Evolutionary conservation across 2,329 filamentous ascomycete species (phyloP), one percentile per base, ranked within the genome.

Genomic region (Tolypocladium sp.): DNA sequence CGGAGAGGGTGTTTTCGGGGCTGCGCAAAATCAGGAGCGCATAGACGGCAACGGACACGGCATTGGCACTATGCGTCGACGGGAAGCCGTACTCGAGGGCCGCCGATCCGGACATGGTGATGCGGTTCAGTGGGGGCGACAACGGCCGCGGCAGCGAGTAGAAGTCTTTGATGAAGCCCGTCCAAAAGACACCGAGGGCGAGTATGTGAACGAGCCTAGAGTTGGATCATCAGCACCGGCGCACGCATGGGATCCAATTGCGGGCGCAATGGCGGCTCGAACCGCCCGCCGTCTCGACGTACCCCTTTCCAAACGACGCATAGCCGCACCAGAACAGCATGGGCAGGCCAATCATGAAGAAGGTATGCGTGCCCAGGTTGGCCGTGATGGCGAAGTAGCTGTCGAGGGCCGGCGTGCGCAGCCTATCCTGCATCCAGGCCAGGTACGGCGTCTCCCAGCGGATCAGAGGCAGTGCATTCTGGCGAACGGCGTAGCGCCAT

Each of bases 291-390:
- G 30, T 55, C 17, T 41, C 57, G 58, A 80, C 87, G 67, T 86
- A 95, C 91, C 88, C 92, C 78, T 94, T 89, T 58, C 91, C 94
- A 65, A 96, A 83, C 63, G 83, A 86, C 51, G 89, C 87, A 74
- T 92, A 90, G 58, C 93, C 93, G 69, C 91, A 96, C 94, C 94
- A 99, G 78, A 97, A 97, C 66, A 96, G 83, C 64, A 97, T 91
- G 7, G 94, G 94, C 68, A 99, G 78, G 60, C 91, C 89, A 65
- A 96, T 83, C 92, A 97, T 97, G 80, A 97, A 99, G 78, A 97
- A 97, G 0, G 94, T 99, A 75, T 99, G 94, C 0, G 94, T 99
- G 64, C 94, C 91, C 58, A 97, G 83, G 73, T 97, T 99, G 63
- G 94, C 94, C 0, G 92, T 96, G 64, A 95, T 91, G 56, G 94